These are phyloP conservation scores for Orbilia blumenaviensis DNA, from an alignment of 2,329 filamentous ascomycete species.

Conservation along the genomic window DNA sequence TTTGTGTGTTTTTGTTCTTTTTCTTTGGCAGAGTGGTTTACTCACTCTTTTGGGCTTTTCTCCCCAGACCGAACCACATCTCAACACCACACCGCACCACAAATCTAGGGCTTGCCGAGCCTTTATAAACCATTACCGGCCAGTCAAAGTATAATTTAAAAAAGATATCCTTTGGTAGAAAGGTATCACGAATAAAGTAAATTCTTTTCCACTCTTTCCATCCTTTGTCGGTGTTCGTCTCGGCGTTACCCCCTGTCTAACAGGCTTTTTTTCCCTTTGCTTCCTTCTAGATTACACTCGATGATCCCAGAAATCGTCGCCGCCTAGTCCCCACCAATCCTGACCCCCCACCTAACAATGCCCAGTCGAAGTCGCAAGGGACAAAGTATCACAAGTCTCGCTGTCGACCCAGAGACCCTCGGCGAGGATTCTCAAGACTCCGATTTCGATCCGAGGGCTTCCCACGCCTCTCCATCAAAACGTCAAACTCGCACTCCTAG, in stretches of 20 bases:
- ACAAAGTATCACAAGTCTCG: conserved; percentile 50
- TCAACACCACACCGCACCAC: not conserved
- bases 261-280: not conserved
- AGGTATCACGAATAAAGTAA: not conserved
- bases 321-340: conserved; percentile 6
- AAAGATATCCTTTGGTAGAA: not conserved
- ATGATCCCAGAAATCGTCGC: conserved; percentile 42
- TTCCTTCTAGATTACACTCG: conserved; percentile 41
- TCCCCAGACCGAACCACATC: too few relatives aligned
- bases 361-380: conserved; percentile 47
- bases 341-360: conserved; percentile 25
- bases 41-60: not conserved
- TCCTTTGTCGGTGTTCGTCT: not conserved
- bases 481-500: conserved; percentile 31
- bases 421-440: conserved; percentile 49
- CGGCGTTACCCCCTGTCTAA: not conserved
- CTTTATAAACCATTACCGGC: too few relatives aligned
- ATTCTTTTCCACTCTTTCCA: not conserved
- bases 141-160: not conserved
- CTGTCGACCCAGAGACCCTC: conserved; percentile 49
- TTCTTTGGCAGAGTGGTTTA: not conserved
- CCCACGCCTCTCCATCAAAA: conserved; percentile 47
- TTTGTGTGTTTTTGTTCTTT: not conserved
- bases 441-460: conserved; percentile 47
- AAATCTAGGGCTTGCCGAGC: not conserved